Conservation (phyloP, 1,284 basidiomycete species). For the Malassezia nana region DNA sequence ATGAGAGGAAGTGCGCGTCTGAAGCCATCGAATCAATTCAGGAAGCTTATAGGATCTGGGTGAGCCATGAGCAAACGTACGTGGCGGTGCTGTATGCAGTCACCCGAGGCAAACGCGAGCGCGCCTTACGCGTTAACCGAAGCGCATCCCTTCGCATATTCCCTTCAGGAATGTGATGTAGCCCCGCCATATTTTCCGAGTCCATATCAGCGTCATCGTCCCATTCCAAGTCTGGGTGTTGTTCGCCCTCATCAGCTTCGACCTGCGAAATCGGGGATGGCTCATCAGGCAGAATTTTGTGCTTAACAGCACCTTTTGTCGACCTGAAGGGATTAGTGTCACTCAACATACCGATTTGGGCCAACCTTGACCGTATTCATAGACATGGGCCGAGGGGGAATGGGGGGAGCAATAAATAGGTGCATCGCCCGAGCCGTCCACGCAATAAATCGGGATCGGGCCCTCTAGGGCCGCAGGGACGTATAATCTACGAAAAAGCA, state of each 20-base stretch:
- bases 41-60: conserved; percentile 65
- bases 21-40: conserved; percentile 76
- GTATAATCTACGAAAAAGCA: conserved; percentile 12
- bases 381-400: conserved; percentile 2
- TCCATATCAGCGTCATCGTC: conserved; percentile 35
- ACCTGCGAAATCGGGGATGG: conserved; percentile 53
- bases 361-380: conserved; percentile 1
- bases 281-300: conserved; percentile 87
- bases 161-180: conserved; percentile 67
- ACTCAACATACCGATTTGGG: conserved; percentile 12
- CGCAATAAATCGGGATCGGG: conserved; percentile 1
- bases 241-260: conserved; percentile 25
- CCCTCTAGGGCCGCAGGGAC: neutral
- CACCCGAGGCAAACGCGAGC: conserved; percentile 81
- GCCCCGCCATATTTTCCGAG: conserved; percentile 30
- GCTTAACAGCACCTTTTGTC: conserved; percentile 76
- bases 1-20: conserved; percentile 68
- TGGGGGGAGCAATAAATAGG: neutral
- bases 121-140: conserved; percentile 80
- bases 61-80: neutral
- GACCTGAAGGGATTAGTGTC: conserved; percentile 44
- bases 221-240: conserved; percentile 50
- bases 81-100: conserved; percentile 89
- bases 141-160: conserved; percentile 83
- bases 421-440: neutral